Evolutionary conservation across 371 early-diverging fungal genomes (phyloP), one percentile per base, ranked within the genome.

Genomic region (Mucor racemosus): DNA sequence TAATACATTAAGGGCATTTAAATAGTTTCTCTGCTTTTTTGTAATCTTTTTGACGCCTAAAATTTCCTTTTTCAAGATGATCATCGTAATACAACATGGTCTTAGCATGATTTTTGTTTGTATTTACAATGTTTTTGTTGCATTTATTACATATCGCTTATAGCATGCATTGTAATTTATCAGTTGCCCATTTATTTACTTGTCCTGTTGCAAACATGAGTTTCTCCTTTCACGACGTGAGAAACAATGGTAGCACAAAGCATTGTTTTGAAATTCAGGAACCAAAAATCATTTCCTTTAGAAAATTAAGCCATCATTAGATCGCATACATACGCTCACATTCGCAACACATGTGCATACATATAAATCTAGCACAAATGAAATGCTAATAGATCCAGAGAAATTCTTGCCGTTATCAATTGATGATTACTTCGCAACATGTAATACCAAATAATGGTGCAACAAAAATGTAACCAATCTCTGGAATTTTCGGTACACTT

Each of bases 391-490:
- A 26, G 26, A 26, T 26, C 1, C 26, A 26, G 1, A 26, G 3
- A 26, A 1, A 3, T 26, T 26, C 26, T 26, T 3, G 26, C 26
- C 3, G 3, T 26, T 26, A 3, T 44, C 44, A 44, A 46, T 38
- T 38, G 9, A 5, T 38, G 3, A 38, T 38, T 38, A 10, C 7
- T 38, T 9, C 38, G 38, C 38, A 38, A n/a, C 19, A n/a, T 19
- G 46, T 46, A 46, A 46, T 46, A 35, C 58, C 58, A 57, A 57
- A 38, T 35, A 57, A 19, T 57, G 36, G 58, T 57, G 58, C 2
- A n/a, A 57, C 58, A 35, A n/a, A 10, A 7, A 38, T 19, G 21
- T 46, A 17, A 44, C 46, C n/a, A 7, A 35, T 48, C 62, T 62
- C 62, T 54, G 41, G 41, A 58, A 40, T 40, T 41, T 21, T 38